Conservation (phyloP, 176 grass and related monocot species). For the Aechmea fasciata region DNA sequence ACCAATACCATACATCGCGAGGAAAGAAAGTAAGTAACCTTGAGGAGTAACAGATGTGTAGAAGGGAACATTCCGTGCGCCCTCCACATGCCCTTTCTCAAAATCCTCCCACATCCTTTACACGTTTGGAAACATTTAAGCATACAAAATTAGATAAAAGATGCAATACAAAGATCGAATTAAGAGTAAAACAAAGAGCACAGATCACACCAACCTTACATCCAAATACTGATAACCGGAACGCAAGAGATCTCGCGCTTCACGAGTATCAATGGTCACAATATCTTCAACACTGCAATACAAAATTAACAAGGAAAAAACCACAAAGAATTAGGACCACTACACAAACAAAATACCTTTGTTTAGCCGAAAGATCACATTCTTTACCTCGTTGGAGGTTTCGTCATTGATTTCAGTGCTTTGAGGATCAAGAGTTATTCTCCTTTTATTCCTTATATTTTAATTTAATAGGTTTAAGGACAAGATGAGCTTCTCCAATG, state of each 20-base stretch:
- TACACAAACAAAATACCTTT: no score
- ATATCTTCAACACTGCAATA: not conserved
- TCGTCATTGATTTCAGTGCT: no score
- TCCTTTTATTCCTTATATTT: no score
- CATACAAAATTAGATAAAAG: not conserved
- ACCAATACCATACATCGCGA: no score
- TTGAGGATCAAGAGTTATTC: no score
- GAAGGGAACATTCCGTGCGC: slow-evolving; percentile 34
- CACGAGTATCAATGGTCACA: slow-evolving; percentile 6
- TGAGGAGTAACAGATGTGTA: slow-evolving; percentile 37
- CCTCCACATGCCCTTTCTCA: slow-evolving; percentile 32
- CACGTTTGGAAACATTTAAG: not conserved
- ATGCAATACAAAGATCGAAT: not conserved
- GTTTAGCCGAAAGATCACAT: no score
- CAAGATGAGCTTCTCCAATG: no score
- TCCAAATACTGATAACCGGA: slow-evolving; percentile 15
- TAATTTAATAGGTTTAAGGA: no score
- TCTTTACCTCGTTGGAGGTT: no score
- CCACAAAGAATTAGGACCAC: not conserved
- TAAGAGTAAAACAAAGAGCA: not conserved
- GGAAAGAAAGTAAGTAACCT: not conserved
- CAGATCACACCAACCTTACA: slow-evolving; percentile 1
- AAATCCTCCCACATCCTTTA: slow-evolving; percentile 31
- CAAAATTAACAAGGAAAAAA: not conserved
- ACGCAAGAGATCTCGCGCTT: slow-evolving; percentile 12